Conservation (phyloP, 2,329 filamentous ascomycete genomes). For the Plenodomus biglobosus region DNA sequence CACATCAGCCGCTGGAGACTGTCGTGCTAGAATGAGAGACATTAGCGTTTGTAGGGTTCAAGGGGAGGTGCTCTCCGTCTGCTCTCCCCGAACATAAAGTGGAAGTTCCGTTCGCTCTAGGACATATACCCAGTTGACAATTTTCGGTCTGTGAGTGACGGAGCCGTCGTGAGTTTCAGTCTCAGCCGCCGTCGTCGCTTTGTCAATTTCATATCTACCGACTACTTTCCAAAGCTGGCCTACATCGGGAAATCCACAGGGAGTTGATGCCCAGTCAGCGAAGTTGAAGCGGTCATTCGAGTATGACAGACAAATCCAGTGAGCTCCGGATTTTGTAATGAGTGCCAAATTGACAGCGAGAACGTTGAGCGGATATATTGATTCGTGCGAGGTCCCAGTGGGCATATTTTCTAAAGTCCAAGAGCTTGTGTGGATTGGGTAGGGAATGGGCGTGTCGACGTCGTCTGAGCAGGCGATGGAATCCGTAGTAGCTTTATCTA, state of each 20-base stretch:
- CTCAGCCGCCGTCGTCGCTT: neutral
- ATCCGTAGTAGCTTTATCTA: slow-evolving; percentile 46
- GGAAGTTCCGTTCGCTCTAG: neutral
- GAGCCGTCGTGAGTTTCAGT: neutral
- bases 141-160: neutral
- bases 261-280: neutral
- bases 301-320: slow-evolving; percentile 47
- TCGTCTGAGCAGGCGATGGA: slow-evolving; percentile 43
- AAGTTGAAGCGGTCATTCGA: slow-evolving; percentile 46
- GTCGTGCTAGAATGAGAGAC: neutral
- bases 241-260: neutral
- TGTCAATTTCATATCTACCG: neutral
- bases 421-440: slow-evolving; percentile 21
- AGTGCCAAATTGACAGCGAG: slow-evolving; percentile 46
- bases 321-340: slow-evolving; percentile 39
- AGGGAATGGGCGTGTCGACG: slow-evolving; percentile 33
- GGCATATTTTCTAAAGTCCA: slow-evolving; percentile 3
- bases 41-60: neutral
- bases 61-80: neutral
- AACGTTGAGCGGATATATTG: slow-evolving; percentile 43
- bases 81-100: neutral
- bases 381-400: slow-evolving; percentile 8
- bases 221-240: neutral
- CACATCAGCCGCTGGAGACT: neutral
- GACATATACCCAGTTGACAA: neutral